Evolutionary conservation across 495 filamentous ascomycete genomes (phyloP), one percentile per base, ranked within the genome.

Genomic region (Hyaloscypha variabilis): DNA sequence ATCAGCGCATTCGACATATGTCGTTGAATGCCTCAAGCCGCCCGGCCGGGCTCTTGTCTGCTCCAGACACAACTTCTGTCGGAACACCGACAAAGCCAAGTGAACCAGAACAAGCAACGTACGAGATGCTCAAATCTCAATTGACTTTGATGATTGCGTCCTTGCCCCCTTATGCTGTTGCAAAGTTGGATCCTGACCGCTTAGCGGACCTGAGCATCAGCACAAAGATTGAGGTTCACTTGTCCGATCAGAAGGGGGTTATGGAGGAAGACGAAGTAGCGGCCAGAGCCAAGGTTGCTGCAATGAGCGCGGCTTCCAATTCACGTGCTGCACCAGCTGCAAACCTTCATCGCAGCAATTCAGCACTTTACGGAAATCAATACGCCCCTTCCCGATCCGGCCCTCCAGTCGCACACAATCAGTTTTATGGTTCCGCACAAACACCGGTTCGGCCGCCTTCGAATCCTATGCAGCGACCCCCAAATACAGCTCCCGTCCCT

Each of bases 131-230:
- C 51, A 92, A 88, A 67, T 82, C 88, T 6, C 90, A 92, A 70
- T 78, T 97, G 28, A 74, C 83, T 3, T 75, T 91, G 26, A 84
- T 97, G 64, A 85, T 97, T 65, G 80, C 87, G 36, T 88, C 80
- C 31, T 76, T 97, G 54, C 94, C 94, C 17, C 94, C 94, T 10
- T 93, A 92, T 73, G 90, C 91, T 10, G 88, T 97, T 55, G 86
- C 94, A 6, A 94, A 94, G 68, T 78, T 97, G 54, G 86, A 96
- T 72, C 90, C 91, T 36, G 90, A 96, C 71, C 91, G 92, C 73
- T 76, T 97, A 10, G 90, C 85, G 6, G 90, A 91, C 24, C 79
- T 97, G 13, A 90, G 88, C 62, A 87, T 97, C 71, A 94, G 90
- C 76, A 90, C 87, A n/a, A 92, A 88, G 77, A 85, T 97, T 30